phyloP scores from a whole-genome alignment of 2,329 filamentous ascomycete species.

The Fusarium mundagurra region DNA sequence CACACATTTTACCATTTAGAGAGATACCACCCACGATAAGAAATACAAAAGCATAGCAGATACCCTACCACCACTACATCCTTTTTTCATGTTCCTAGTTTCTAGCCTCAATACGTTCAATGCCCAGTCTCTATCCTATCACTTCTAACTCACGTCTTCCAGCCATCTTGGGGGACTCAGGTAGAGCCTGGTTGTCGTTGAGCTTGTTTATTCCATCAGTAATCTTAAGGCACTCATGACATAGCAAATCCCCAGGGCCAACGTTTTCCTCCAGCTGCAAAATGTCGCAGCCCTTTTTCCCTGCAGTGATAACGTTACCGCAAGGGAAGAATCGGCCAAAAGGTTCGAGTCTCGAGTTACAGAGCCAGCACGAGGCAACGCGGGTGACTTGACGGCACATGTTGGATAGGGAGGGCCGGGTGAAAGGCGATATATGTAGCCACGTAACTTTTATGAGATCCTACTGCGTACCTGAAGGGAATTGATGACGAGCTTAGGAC shows the following conservation, averaged over 20 bases:
- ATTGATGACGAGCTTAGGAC: background rate
- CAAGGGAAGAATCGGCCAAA: constrained; percentile 13
- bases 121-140: background rate
- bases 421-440: background rate
- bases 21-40: background rate
- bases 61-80: background rate
- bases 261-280: background rate
- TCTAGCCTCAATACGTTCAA: background rate
- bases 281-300: background rate
- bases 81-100: background rate
- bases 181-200: constrained; percentile 2
- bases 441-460: background rate
- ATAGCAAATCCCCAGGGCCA: constrained; percentile 8
- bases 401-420: background rate
- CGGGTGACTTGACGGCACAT: constrained; percentile 9
- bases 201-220: constrained; percentile 1
- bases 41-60: background rate
- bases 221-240: background rate
- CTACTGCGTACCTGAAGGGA: background rate
- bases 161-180: background rate
- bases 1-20: background rate
- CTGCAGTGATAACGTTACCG: background rate
- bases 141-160: background rate
- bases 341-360: background rate
- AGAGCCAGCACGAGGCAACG: constrained; percentile 12